Evolutionary conservation across 2,329 filamentous ascomycete species (phyloP).

Genomic region (Fusarium cicatricum): DNA sequence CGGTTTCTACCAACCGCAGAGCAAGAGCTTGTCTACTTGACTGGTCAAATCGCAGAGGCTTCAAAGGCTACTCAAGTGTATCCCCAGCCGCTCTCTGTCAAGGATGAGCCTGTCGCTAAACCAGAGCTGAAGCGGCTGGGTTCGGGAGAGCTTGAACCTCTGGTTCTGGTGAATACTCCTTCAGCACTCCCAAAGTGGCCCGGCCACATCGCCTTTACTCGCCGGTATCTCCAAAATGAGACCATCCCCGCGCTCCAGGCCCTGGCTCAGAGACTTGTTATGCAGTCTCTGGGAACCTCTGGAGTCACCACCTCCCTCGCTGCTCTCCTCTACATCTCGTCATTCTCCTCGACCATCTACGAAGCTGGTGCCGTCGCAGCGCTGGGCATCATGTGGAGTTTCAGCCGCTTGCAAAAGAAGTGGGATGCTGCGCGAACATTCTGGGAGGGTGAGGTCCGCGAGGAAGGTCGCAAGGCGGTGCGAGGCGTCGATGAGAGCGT

Average conservation of each 20-base stretch:
- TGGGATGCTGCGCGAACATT: slow-evolving; percentile 68
- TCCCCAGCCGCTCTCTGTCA: slow-evolving; percentile 46
- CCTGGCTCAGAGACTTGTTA: slow-evolving; percentile 75
- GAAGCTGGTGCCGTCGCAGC: slow-evolving; percentile 70
- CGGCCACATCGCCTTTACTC: slow-evolving; percentile 74
- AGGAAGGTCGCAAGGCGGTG: slow-evolving; percentile 71
- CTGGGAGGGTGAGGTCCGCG: slow-evolving; percentile 73
- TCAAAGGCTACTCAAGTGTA: slow-evolving; percentile 45
- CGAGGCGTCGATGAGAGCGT: slow-evolving; percentile 64
- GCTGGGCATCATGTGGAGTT: slow-evolving; percentile 66
- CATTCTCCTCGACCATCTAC: slow-evolving; percentile 61
- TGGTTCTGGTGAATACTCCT: slow-evolving; percentile 34
- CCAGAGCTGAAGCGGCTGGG: slow-evolving; percentile 32
- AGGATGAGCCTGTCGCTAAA: neutral
- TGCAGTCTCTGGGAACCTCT: slow-evolving; percentile 79
- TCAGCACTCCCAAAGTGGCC: slow-evolving; percentile 67
- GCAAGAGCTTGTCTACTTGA: slow-evolving; percentile 81
- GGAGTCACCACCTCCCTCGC: slow-evolving; percentile 65
- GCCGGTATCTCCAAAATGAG: slow-evolving; percentile 70
- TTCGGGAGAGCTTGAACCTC: slow-evolving; percentile 38
- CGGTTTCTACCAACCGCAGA: slow-evolving; percentile 82
- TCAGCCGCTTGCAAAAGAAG: slow-evolving; percentile 66
- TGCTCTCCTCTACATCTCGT: slow-evolving; percentile 64
- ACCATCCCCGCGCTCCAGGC: slow-evolving; percentile 77
- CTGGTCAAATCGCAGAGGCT: slow-evolving; percentile 73